phyloP scores from a whole-genome alignment of 2,329 filamentous ascomycete genomes.

The Fusarium dlaminii region DNA sequence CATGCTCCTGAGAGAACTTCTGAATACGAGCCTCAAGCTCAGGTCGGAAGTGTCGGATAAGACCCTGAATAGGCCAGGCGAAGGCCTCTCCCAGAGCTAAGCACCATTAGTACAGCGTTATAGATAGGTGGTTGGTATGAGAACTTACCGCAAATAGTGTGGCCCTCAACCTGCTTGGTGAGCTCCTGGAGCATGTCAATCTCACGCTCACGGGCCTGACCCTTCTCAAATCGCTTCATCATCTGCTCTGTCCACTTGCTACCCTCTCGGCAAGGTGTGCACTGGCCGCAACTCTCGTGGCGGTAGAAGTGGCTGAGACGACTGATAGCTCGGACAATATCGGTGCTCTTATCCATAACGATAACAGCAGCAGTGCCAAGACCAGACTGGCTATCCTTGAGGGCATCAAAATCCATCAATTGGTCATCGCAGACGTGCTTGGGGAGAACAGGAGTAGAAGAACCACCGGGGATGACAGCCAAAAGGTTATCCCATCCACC shows the following conservation, averaged over 20 bases:
- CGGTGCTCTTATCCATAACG: slow-evolving; percentile 98
- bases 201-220: slow-evolving; percentile 86
- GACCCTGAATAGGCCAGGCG: slow-evolving; percentile 96
- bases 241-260: slow-evolving; percentile 99
- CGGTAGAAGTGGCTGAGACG: slow-evolving; percentile 97
- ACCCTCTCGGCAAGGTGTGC: slow-evolving; percentile 98
- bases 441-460: slow-evolving; percentile 94
- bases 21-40: slow-evolving; percentile 93
- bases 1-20: slow-evolving; percentile 77
- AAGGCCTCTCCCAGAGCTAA: slow-evolving; percentile 93
- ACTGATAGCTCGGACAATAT: slow-evolving; percentile 93
- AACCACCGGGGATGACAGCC: slow-evolving; percentile 94
- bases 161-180: slow-evolving; percentile 98
- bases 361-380: slow-evolving; percentile 97
- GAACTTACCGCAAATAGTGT: slow-evolving; percentile 91
- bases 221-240: slow-evolving; percentile 95
- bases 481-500: slow-evolving; percentile 98
- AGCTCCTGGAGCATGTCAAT: slow-evolving; percentile 99
- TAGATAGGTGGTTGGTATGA: not conserved
- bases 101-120: slow-evolving; percentile 43
- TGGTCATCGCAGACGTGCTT: slow-evolving; percentile 92
- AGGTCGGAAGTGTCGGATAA: slow-evolving; percentile 97
- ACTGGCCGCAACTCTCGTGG: slow-evolving; percentile 98
- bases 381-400: slow-evolving; percentile 98
- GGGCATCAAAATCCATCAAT: slow-evolving; percentile 97